phyloP scores from a whole-genome alignment of 169 alveolate species.

The Perkinsus marinus region DNA sequence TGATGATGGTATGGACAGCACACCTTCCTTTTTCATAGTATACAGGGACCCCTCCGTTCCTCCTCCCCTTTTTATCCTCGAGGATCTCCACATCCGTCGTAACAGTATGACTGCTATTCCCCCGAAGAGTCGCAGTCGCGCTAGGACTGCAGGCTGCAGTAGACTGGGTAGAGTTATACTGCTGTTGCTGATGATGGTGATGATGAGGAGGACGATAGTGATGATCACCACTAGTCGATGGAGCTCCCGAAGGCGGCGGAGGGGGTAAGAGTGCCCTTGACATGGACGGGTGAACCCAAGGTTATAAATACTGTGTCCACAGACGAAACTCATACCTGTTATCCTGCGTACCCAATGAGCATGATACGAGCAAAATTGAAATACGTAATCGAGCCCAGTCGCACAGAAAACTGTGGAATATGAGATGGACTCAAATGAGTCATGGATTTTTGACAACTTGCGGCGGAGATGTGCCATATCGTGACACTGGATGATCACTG shows the following conservation, averaged over 20 bases:
- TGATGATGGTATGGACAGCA: neutral
- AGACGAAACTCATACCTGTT: no score
- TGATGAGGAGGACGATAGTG: neutral
- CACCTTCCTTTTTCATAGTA: conserved; percentile 13
- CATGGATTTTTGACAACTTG: neutral
- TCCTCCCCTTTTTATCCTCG: conserved; percentile 2
- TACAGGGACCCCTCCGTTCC: conserved; percentile 5
- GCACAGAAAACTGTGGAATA: no score
- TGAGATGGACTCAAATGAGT: no score
- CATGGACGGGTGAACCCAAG: neutral
- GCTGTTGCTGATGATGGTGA: neutral
- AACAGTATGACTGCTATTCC: neutral
- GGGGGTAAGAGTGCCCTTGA: neutral
- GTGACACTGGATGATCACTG: no score
- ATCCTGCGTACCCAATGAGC: no score
- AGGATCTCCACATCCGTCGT: neutral
- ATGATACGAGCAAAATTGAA: no score
- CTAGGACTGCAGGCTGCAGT: neutral
- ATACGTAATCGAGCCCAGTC: no score
- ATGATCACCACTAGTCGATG: neutral
- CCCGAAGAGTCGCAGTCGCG: neutral
- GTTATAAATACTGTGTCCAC: no score
- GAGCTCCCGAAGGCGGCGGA: neutral
- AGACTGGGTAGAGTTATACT: neutral
- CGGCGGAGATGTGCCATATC: no score